Conservation (phyloP, 2,329 filamentous ascomycete species). For the Harringtonia lauricola region DNA sequence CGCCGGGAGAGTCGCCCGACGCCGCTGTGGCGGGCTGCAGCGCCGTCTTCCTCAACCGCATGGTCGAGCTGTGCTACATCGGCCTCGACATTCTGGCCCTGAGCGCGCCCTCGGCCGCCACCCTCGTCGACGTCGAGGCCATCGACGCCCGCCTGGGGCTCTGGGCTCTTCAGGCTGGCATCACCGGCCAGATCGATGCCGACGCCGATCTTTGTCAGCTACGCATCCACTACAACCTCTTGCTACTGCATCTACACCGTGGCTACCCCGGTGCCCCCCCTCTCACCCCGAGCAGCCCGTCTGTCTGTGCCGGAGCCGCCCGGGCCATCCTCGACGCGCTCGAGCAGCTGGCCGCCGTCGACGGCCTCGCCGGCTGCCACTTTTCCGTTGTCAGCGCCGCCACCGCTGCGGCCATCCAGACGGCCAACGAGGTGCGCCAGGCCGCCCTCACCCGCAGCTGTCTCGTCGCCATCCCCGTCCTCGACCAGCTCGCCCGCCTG, state of each 20-base stretch:
- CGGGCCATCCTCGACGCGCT: background rate
- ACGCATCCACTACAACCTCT: background rate
- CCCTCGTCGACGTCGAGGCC: background rate
- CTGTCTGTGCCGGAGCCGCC: background rate
- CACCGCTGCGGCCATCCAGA: conserved; percentile 3
- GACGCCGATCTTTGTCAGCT: background rate
- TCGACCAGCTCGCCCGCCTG: conserved; percentile 1
- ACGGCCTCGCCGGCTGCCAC: background rate
- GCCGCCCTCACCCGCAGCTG: background rate
- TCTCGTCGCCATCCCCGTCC: background rate
- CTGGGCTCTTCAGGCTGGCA: background rate
- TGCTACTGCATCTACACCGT: conserved; percentile 1
- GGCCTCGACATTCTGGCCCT: background rate
- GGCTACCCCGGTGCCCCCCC: background rate
- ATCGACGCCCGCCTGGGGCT: background rate
- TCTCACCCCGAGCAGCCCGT: background rate
- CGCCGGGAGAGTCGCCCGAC: background rate
- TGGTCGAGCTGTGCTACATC: conserved; percentile 2
- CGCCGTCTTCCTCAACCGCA: background rate
- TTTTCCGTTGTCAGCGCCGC: conserved; percentile 2
- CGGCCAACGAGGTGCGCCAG: conserved; percentile 1
- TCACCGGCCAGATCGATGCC: background rate
- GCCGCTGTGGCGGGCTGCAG: background rate
- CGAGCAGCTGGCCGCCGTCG: background rate
- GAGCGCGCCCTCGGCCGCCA: background rate